phyloP scores from a whole-genome alignment of 306 rosid species.

The Vigna unguiculata region DNA sequence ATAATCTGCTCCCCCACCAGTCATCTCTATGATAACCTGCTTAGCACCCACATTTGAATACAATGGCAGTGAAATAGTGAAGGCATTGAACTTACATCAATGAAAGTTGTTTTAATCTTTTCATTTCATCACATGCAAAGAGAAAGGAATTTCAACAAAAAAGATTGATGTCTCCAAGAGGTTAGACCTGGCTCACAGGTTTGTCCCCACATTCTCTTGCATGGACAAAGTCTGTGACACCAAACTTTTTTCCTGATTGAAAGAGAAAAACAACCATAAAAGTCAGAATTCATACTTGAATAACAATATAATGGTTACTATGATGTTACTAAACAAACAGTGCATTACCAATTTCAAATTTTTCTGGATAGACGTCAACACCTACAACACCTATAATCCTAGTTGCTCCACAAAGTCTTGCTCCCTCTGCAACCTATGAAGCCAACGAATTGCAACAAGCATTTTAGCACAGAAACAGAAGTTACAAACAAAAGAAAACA shows the following conservation, averaged over 20 bases:
- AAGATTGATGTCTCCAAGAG: conserved; percentile 3
- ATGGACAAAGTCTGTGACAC: conserved; percentile 70
- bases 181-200: conserved; percentile 71
- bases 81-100: neutral
- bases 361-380: conserved; percentile 71
- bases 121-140: neutral
- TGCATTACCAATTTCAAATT: conserved; percentile 67
- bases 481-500: conserved; percentile 1
- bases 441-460: conserved; percentile 31
- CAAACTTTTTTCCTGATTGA: conserved; percentile 73
- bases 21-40: conserved; percentile 67
- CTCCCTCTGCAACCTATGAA: conserved; percentile 82
- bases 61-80: neutral
- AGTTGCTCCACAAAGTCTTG: conserved; percentile 83
- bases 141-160: conserved; percentile 1
- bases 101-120: neutral
- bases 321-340: conserved; percentile 2
- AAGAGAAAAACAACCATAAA: conserved; percentile 11
- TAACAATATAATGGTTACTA: neutral
- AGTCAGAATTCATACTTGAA: neutral
- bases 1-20: conserved; percentile 80
- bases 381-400: conserved; percentile 84
- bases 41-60: conserved; percentile 8
- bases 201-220: conserved; percentile 53
- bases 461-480: neutral